A percentile compares a stretch with the other conserved stretches of the same genome.
phyloP scores from a whole-genome alignment of 2,329 filamentous ascomycete genomes.

The Penicillium freii region DNA sequence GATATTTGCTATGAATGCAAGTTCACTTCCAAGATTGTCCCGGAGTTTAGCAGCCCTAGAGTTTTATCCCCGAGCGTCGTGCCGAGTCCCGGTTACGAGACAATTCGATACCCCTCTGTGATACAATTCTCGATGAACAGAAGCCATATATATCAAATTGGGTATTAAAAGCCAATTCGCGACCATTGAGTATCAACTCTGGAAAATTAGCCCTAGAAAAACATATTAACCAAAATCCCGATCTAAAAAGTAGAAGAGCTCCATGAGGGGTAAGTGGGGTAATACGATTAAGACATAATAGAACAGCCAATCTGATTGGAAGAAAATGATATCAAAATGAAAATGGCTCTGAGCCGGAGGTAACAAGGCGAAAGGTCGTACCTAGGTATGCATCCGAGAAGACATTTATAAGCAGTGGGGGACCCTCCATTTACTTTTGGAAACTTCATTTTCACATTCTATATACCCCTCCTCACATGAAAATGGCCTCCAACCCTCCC shows the following conservation, averaged over 20 bases:
- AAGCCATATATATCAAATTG: background rate
- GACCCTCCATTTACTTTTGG: background rate
- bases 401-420: conserved; percentile 5
- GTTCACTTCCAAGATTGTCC: background rate
- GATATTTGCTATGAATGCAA: background rate
- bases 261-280: conserved; percentile 13
- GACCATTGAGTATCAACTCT: background rate
- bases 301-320: conserved; percentile 1
- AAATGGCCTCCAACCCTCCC: conserved; percentile 54
- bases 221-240: background rate
- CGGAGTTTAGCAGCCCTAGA: background rate
- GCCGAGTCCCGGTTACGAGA: background rate
- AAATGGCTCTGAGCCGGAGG: background rate
- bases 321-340: background rate
- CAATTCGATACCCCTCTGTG: background rate
- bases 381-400: background rate
- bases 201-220: too few relatives aligned
- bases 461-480: conserved; percentile 7
- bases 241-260: background rate
- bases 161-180: background rate
- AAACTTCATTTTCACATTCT: background rate
- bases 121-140: background rate
- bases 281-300: background rate
- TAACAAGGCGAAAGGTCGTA: background rate
- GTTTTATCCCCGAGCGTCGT: background rate